Base-by-base conservation (phyloP, 1,139 yeast genomes). In the Saccharomyces hybrid region DNA sequence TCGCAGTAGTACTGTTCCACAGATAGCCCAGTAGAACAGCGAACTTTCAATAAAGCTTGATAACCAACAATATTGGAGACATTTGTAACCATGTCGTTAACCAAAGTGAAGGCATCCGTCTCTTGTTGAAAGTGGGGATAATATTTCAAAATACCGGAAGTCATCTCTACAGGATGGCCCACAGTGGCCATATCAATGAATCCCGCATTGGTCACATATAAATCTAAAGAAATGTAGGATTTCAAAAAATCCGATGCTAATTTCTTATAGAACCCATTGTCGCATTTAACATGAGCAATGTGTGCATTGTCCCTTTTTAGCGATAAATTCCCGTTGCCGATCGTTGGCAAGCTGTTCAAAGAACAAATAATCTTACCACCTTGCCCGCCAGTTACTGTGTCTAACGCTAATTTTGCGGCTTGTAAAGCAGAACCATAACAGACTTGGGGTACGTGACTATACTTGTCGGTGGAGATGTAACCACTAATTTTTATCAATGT, bases 11-110 rank as follows among this genome's bases (percentile, higher is more conserved):
- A 88, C 55, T 82, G 82, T n/a, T 82, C 73, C 5, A 93, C 90
- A 65, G 88, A 95, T 55, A 95, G 75, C 0, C 99, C 99, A 59
- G 81, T 84, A 0, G 97, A 89, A 64, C 95, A 87, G 60, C 99
- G 85, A 46, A 90, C 80, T 67, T 90, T 90, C 61, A 93, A 73
- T 62, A 86, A 85, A 3, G 88, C 93, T 68, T 88, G 95, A 63
- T 86, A 85, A 4, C 96, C 99, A 13, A 74, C 64, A 34, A 69
- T 65, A 53, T 74, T 75, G 23, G 71, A 63, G 7, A 84, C 73
- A 2, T 80, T 73, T 46, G 75, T 71, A 44, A 74, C 74, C 61
- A 88, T 75, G 46, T 85, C 87, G 46, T 84, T 81, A 14, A 83
- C 78, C 54, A 89, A 76, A 20, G 80, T 75, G 26, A 82, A 72